Evolutionary conservation across 768 basidiomycete species (phyloP).

Genomic region (Mycena crocata): DNA sequence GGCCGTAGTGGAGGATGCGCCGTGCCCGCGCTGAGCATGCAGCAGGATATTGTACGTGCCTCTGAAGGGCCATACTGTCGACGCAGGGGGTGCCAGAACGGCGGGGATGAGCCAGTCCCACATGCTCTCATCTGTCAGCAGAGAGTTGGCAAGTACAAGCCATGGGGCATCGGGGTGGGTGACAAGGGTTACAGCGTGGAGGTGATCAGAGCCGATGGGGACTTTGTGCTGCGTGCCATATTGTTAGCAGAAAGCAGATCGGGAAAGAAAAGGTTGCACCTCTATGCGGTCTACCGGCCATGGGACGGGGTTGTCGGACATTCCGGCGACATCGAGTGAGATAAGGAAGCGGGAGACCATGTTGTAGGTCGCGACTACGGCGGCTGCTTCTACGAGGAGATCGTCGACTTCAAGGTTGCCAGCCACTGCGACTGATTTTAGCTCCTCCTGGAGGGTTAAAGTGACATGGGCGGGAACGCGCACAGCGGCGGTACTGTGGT

Average conservation of each 20-base stretch:
- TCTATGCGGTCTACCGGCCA: conserved; percentile 63
- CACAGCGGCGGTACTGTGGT: conserved; percentile 65
- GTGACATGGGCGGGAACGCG: conserved; percentile 57
- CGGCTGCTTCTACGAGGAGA: conserved; percentile 65
- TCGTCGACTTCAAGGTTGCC: conserved; percentile 48
- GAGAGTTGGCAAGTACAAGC: conserved; percentile 63
- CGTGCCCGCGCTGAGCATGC: conserved; percentile 66
- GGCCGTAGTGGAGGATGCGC: conserved; percentile 52
- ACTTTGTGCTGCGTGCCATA: conserved; percentile 50
- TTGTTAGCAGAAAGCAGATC: not conserved
- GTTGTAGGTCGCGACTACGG: conserved; percentile 69
- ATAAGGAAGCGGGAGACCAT: conserved; percentile 78
- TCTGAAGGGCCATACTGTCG: conserved; percentile 32
- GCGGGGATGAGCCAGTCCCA: conserved; percentile 59
- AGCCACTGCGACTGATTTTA: conserved; percentile 43
- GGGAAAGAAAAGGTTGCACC: conserved; percentile 38
- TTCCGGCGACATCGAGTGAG: conserved; percentile 69
- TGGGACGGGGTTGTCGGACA: conserved; percentile 57
- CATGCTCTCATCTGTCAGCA: conserved; percentile 60
- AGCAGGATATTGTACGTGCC: conserved; percentile 58
- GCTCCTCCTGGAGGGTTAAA: conserved; percentile 51
- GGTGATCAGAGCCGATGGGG: conserved; percentile 47
- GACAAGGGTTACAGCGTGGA: conserved; percentile 57
- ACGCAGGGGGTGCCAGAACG: conserved; percentile 45
- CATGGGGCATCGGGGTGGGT: conserved; percentile 56